phyloP scores from a whole-genome alignment of 1,284 basidiomycete genomes.

The Termitomyces sp. region DNA sequence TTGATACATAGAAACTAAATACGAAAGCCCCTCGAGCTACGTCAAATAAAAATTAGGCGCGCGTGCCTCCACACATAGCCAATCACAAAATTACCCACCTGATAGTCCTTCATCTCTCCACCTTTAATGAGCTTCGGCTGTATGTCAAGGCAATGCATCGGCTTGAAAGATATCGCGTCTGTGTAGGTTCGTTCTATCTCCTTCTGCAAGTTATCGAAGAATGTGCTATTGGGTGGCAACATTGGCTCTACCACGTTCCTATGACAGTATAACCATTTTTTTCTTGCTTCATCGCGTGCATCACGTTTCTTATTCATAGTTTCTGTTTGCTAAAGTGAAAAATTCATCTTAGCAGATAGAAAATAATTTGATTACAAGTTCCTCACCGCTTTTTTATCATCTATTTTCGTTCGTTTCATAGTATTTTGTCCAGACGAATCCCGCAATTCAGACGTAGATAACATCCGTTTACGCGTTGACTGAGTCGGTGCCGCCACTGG shows the following conservation, averaged over 20 bases:
- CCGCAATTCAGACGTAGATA: constrained; percentile 15
- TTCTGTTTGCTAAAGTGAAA: constrained; percentile 28
- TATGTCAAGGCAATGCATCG: constrained; percentile 32
- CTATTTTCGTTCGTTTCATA: constrained; percentile 30
- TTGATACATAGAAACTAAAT: constrained; percentile 48
- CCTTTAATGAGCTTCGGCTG: constrained; percentile 42
- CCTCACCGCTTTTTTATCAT: constrained; percentile 35
- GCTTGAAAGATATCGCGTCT: constrained; percentile 26
- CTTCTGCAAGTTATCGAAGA: constrained; percentile 26
- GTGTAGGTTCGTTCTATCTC: constrained; percentile 16
- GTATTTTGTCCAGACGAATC: constrained; percentile 2
- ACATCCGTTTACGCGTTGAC: constrained; percentile 13
- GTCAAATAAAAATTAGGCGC: background rate
- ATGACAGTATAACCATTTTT: constrained; percentile 36
- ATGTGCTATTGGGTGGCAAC: constrained; percentile 28
- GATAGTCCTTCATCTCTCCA: constrained; percentile 56
- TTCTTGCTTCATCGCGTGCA: constrained; percentile 31
- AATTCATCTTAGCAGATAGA: background rate
- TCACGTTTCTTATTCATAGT: constrained; percentile 27
- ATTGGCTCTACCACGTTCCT: constrained; percentile 36
- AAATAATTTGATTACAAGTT: background rate
- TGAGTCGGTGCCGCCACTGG: background rate
- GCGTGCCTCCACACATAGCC: background rate
- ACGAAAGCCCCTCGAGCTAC: constrained; percentile 49
- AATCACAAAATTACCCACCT: constrained; percentile 28